phyloP scores from a whole-genome alignment of 495 filamentous ascomycete species.

The Platismatia glauca region DNA sequence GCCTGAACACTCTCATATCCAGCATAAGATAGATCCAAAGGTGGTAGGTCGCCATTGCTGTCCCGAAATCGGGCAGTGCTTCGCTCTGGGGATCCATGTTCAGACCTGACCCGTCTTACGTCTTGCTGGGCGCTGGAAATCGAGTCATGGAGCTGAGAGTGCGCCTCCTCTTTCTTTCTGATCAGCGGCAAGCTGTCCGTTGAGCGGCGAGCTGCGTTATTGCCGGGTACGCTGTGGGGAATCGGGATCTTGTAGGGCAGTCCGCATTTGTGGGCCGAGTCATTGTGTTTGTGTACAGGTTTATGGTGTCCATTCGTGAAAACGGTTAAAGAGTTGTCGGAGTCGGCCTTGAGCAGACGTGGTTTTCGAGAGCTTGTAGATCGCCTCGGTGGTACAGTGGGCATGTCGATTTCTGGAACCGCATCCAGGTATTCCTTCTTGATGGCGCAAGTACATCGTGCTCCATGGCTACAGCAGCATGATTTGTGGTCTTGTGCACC shows the following conservation, averaged over 20 bases:
- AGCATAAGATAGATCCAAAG: constrained; percentile 55
- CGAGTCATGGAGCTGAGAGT: constrained; percentile 33
- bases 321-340: constrained; percentile 73
- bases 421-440: constrained; percentile 86
- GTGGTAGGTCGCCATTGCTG: constrained; percentile 52
- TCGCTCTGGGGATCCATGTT: constrained; percentile 61
- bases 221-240: constrained; percentile 59
- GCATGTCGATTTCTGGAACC: constrained; percentile 56
- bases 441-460: constrained; percentile 81
- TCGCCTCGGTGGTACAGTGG: constrained; percentile 37
- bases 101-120: constrained; percentile 50
- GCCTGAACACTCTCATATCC: constrained; percentile 43
- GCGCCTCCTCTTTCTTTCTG: constrained; percentile 33
- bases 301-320: constrained; percentile 94
- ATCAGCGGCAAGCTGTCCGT: constrained; percentile 55
- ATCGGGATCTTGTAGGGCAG: constrained; percentile 73
- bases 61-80: constrained; percentile 49
- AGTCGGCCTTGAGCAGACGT: constrained; percentile 65
- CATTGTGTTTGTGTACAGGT: constrained; percentile 80
- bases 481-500: constrained; percentile 51
- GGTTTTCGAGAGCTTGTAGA: constrained; percentile 48
- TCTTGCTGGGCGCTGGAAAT: constrained; percentile 41
- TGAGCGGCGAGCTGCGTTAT: constrained; percentile 53
- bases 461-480: constrained; percentile 86
- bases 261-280: constrained; percentile 73